Percentiles rank a stretch among this genome's conserved stretches.
Conservation (phyloP, 2,329 filamentous ascomycete species). For the Venturiaceae sp. region DNA sequence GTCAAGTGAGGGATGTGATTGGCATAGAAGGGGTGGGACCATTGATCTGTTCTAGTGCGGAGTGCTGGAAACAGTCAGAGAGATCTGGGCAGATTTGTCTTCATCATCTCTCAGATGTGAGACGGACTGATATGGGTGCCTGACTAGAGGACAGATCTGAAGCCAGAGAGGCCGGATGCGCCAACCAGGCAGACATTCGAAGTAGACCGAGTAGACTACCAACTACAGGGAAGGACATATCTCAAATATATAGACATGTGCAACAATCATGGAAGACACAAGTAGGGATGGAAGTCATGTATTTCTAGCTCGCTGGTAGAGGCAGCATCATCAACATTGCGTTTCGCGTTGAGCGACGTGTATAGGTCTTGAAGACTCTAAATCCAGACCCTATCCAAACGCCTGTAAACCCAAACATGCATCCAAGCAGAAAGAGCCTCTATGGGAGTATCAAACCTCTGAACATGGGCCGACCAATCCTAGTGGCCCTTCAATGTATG, state of each 20-base stretch:
- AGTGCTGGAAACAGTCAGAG: neutral
- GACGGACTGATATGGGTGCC: neutral
- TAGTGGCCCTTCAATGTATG: no score
- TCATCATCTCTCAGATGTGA: no score
- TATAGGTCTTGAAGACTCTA: neutral
- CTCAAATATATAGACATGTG: neutral
- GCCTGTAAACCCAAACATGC: neutral
- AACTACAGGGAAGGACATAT: neutral
- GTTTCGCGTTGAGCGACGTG: neutral
- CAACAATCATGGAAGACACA: constrained; percentile 7
- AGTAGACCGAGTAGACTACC: no score
- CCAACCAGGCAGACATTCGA: neutral
- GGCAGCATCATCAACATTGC: neutral
- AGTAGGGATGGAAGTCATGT: constrained; percentile 3
- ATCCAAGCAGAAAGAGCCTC: no score
- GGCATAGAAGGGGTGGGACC: neutral
- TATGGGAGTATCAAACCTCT: no score
- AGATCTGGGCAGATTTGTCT: no score
- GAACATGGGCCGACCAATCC: no score
- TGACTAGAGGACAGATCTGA: neutral
- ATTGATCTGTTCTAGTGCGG: no score
- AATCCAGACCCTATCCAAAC: neutral
- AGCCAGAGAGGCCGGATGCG: neutral
- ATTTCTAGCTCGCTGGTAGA: neutral
- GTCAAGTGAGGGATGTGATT: constrained; percentile 14